Evolutionary conservation across 768 basidiomycete species (phyloP), one percentile per base, ranked within the genome.

Genomic region (Rhizopogon roseolus): DNA sequence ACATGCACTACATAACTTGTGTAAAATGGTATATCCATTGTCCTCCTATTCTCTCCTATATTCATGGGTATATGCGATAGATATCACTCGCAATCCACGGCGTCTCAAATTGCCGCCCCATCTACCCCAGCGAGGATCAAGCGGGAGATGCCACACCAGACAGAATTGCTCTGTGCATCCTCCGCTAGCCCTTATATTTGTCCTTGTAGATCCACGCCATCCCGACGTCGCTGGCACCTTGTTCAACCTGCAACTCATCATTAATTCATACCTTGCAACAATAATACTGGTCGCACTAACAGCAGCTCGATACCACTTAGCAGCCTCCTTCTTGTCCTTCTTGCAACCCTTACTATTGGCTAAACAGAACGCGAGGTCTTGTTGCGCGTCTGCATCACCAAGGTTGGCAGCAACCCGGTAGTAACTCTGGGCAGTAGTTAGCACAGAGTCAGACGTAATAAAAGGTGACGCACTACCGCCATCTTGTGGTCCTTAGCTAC

Each of bases 151-250:
- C 19, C 7, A 8, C 40, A 36, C 22, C 5, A 22, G 16, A 6
- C 22, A 9, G 34, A 48, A 19, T 34, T 34, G 14, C 11, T 32
- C 34, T 36, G 34, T 25, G 22, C 34, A 25, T 36, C 34, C 8
- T 10, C n/a, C 5, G 14, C 51, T 22, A 69, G 46, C 64, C 56
- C 48, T 58, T 65, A 38, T 71, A 93, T 70, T 94, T 94, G 63
- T 89, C 84, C 69, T 95, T 95, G 74, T 90, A 90, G 57, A 93
- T 93, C 91, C 91, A 93, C 2, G 89, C 89, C 43, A 93, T 77
- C 22, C 91, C 91, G 57, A 93, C 76, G 61, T 90, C 86, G 64
- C 90, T 93, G 51, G 74, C 79, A 17, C 90, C 90, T 66, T 92
- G 91, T 14, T 74, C 74, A 29, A 77, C 81, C 81, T 83, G 29